Conservation (phyloP, 352 stramenopile species). For the Phytophthora lateralis region DNA sequence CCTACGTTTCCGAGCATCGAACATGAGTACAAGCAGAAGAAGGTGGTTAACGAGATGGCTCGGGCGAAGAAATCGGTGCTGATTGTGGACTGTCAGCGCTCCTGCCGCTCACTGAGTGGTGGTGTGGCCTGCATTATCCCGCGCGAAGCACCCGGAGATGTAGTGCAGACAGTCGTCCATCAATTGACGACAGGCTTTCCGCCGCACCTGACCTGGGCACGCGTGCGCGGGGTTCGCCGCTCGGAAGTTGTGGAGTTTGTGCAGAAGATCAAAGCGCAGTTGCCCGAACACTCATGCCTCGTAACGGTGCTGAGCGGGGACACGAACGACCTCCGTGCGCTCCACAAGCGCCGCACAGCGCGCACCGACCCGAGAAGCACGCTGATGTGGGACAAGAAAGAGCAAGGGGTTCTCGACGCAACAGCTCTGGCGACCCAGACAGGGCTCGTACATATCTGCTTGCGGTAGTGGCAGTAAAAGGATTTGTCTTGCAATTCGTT, state of each 20-base stretch:
- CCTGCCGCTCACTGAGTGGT: slow-evolving; percentile 66
- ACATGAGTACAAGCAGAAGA: slow-evolving; percentile 77
- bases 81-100: slow-evolving; percentile 71
- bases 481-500: neutral
- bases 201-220: slow-evolving; percentile 80
- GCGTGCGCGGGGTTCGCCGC: slow-evolving; percentile 51
- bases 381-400: slow-evolving; percentile 76
- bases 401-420: slow-evolving; percentile 64
- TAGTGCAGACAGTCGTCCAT: slow-evolving; percentile 65
- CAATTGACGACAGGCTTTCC: slow-evolving; percentile 86
- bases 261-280: slow-evolving; percentile 42
- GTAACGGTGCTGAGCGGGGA: slow-evolving; percentile 60
- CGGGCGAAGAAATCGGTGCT: slow-evolving; percentile 77
- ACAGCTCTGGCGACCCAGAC: slow-evolving; percentile 55
- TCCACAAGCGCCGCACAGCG: slow-evolving; percentile 82
- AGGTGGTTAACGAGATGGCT: slow-evolving; percentile 77
- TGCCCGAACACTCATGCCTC: slow-evolving; percentile 64
- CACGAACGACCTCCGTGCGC: slow-evolving; percentile 59
- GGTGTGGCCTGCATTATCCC: slow-evolving; percentile 69
- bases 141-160: slow-evolving; percentile 48
- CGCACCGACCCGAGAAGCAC: slow-evolving; percentile 75
- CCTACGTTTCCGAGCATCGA: slow-evolving; percentile 77
- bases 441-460: slow-evolving; percentile 68
- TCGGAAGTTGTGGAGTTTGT: slow-evolving; percentile 46
- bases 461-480: slow-evolving; percentile 39